A percentile compares a stretch with the other conserved stretches of the same genome.
Evolutionary conservation across 352 stramenopile species (phyloP).

Genomic region (Discostella stelligera): DNA sequence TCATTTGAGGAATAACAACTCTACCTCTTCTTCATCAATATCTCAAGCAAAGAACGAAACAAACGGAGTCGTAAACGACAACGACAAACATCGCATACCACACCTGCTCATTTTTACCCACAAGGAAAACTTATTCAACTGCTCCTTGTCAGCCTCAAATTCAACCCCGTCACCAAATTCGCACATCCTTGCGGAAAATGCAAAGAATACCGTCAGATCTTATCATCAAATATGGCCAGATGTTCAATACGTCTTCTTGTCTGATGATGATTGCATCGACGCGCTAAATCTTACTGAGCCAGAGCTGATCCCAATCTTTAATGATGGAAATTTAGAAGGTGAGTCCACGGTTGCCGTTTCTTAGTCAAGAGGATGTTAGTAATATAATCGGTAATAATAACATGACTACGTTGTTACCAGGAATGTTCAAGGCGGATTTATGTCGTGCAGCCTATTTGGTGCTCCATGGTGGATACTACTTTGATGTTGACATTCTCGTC

Average conservation of each 20-base stretch:
- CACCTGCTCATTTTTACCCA: constrained; percentile 45
- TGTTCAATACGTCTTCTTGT: constrained; percentile 46
- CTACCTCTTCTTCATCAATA: too few relatives aligned
- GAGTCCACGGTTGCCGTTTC: too few relatives aligned
- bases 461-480: constrained; percentile 54
- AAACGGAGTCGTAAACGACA: neutral
- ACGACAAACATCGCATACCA: constrained; percentile 25
- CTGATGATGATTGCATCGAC: constrained; percentile 36
- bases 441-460: constrained; percentile 42
- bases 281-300: constrained; percentile 40
- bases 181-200: constrained; percentile 43
- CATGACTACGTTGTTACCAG: constrained; percentile 11
- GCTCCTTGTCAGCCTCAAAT: constrained; percentile 22
- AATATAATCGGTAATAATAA: too few relatives aligned
- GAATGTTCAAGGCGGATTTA: constrained; percentile 54
- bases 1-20: neutral
- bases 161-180: constrained; percentile 11
- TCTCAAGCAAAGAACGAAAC: too few relatives aligned
- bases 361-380: too few relatives aligned
- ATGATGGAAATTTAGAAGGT: constrained; percentile 29
- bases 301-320: constrained; percentile 35
- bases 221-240: constrained; percentile 39
- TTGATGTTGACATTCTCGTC: constrained; percentile 52
- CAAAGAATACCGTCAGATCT: constrained; percentile 37
- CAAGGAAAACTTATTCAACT: constrained; percentile 37